phyloP scores from a whole-genome alignment of 139 green algal species.

The Micractinium sp. region DNA sequence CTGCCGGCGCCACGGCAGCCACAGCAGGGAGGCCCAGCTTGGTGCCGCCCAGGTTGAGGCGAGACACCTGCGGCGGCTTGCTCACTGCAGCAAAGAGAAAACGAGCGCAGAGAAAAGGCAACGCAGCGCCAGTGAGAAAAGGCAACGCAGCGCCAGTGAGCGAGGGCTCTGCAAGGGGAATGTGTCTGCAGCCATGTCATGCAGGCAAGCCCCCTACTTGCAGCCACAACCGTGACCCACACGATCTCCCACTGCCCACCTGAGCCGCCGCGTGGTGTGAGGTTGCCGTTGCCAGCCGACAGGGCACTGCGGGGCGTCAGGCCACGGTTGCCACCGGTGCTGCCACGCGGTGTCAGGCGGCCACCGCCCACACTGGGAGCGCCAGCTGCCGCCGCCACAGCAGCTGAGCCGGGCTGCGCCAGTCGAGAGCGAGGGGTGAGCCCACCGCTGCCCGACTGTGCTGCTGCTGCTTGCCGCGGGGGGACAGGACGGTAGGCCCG shows the following conservation, averaged over 20 bases:
- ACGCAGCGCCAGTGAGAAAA: background rate
- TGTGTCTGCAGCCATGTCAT: background rate
- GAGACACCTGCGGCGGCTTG: background rate
- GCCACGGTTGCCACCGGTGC: background rate
- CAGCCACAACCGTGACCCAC: background rate
- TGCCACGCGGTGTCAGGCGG: background rate
- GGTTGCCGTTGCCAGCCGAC: background rate
- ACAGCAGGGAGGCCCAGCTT: background rate
- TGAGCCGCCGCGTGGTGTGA: conserved; percentile 12
- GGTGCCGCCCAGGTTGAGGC: conserved; percentile 30
- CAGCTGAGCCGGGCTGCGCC: background rate
- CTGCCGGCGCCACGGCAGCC: background rate
- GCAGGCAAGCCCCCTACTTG: background rate
- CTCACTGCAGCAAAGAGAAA: background rate
- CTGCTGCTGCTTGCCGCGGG: background rate
- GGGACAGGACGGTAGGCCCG: conserved; percentile 15
- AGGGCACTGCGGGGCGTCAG: background rate
- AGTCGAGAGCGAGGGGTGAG: conserved; percentile 17
- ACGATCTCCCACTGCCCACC: background rate
- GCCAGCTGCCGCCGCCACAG: background rate
- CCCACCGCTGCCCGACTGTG: background rate
- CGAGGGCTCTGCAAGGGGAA: background rate
- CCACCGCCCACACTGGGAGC: background rate
- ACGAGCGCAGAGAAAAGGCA: background rate
- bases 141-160: background rate